Conservation (phyloP, 495 filamentous ascomycete species). For the Cercophora sp. region DNA sequence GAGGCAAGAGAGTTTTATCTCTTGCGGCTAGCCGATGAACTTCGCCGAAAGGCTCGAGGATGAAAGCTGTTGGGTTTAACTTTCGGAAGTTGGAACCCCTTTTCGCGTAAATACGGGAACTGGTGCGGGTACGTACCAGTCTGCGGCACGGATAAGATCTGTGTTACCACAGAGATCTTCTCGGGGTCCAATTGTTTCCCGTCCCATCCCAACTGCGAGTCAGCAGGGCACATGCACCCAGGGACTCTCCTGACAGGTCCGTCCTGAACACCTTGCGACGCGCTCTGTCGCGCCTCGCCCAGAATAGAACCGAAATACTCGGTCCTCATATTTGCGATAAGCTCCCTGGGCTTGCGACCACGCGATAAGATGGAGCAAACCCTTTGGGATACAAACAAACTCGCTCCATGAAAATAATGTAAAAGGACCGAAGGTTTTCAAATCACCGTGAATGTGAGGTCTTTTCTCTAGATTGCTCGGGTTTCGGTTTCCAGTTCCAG, state of each 20-base stretch:
- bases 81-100: not conserved
- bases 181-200: conserved; percentile 15
- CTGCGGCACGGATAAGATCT: conserved; percentile 4
- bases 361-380: too few relatives aligned
- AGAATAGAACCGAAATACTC: conserved; percentile 3
- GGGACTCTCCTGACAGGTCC: conserved; percentile 25
- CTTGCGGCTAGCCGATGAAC: conserved; percentile 66
- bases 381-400: too few relatives aligned
- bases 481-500: not conserved
- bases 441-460: too few relatives aligned
- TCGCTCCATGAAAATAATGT: too few relatives aligned
- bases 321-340: too few relatives aligned
- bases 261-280: not conserved
- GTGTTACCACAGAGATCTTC: conserved; percentile 2
- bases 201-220: conserved; percentile 16
- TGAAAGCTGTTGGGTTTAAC: too few relatives aligned
- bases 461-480: too few relatives aligned
- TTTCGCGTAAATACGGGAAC: not conserved
- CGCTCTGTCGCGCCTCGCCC: conserved; percentile 1
- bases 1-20: conserved; percentile 73
- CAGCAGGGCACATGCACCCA: conserved; percentile 29
- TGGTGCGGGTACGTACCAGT: not conserved
- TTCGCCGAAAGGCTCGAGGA: conserved; percentile 33
- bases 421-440: too few relatives aligned
- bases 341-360: too few relatives aligned